phyloP scores from a whole-genome alignment of 768 basidiomycete genomes.

The Cystoderma amianthinum region DNA sequence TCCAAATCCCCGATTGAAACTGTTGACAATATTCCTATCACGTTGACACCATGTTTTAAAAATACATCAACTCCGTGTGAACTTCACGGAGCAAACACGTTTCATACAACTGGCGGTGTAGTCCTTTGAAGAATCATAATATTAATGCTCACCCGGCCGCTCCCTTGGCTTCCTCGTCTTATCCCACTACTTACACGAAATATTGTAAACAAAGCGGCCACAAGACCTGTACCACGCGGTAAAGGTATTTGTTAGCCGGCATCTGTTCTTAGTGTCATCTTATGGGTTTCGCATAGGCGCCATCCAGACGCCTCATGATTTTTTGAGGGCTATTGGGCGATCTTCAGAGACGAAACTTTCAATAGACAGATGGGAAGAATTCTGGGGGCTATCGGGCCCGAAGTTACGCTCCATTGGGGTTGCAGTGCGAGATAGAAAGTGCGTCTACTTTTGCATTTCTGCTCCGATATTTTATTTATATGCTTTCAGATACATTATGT shows the following conservation, averaged over 20 bases:
- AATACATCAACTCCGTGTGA: too few species aligned
- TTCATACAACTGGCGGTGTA: too few species aligned
- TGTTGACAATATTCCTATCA: too few species aligned
- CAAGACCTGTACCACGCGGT: slow-evolving; percentile 27
- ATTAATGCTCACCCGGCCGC: too few species aligned
- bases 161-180: slow-evolving; percentile 2
- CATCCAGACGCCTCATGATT: slow-evolving; percentile 53
- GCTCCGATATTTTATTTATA: slow-evolving; percentile 2
- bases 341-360: slow-evolving; percentile 57
- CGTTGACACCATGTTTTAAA: too few species aligned
- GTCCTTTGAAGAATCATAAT: too few species aligned
- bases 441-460: slow-evolving; percentile 13
- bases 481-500: slow-evolving; percentile 63
- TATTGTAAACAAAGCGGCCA: slow-evolving; percentile 22
- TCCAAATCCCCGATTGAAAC: too few species aligned
- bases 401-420: slow-evolving; percentile 63
- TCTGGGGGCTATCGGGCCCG: slow-evolving; percentile 56
- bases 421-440: slow-evolving; percentile 66
- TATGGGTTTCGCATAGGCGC: slow-evolving; percentile 23
- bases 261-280: slow-evolving; percentile 7
- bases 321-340: slow-evolving; percentile 72
- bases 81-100: too few species aligned
- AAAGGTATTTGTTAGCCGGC: slow-evolving; percentile 19
- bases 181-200: slow-evolving; percentile 22
- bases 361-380: slow-evolving; percentile 60